Evolutionary conservation across 1,284 basidiomycete genomes (phyloP).

Genomic region (Abortiporus biennis): DNA sequence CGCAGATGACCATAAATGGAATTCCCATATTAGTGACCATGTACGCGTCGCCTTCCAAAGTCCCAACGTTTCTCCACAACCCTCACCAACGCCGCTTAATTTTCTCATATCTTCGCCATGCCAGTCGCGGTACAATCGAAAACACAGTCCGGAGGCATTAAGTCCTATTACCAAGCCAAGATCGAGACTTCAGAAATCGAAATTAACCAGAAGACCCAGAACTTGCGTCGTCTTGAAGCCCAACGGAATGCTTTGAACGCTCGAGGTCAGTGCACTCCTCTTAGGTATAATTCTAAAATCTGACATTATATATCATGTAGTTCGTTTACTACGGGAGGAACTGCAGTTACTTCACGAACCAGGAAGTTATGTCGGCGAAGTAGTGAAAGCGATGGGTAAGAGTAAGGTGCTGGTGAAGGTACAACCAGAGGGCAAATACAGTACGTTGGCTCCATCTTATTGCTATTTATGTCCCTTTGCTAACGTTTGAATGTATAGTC

Average conservation of each 20-base stretch:
- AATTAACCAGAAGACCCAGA: slow-evolving; percentile 97
- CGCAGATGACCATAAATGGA: no score
- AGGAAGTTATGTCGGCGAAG: slow-evolving; percentile 96
- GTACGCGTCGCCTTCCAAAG: no score
- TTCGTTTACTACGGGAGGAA: slow-evolving; percentile 87
- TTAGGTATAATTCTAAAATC: background rate
- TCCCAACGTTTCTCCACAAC: no score
- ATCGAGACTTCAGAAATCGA: slow-evolving; percentile 89
- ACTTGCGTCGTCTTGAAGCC: slow-evolving; percentile 91
- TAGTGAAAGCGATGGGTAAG: slow-evolving; percentile 99
- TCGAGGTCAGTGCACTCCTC: slow-evolving; percentile 52
- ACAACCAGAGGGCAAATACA: slow-evolving; percentile 98
- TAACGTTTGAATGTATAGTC: slow-evolving; percentile 43
- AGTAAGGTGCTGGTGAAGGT: slow-evolving; percentile 98
- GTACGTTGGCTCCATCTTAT: slow-evolving; percentile 37
- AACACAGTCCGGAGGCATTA: slow-evolving; percentile 56
- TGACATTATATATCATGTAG: slow-evolving; percentile 30
- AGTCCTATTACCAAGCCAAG: slow-evolving; percentile 94
- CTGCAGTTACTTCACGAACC: slow-evolving; percentile 94
- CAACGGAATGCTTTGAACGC: slow-evolving; percentile 97
- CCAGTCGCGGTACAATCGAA: slow-evolving; percentile 40
- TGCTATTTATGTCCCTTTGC: background rate
- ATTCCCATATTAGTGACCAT: no score
- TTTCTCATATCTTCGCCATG: no score
- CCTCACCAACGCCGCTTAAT: no score